Evolutionary conservation across 352 stramenopile species (phyloP).

Genomic region (Phytopythium kandeliae): DNA sequence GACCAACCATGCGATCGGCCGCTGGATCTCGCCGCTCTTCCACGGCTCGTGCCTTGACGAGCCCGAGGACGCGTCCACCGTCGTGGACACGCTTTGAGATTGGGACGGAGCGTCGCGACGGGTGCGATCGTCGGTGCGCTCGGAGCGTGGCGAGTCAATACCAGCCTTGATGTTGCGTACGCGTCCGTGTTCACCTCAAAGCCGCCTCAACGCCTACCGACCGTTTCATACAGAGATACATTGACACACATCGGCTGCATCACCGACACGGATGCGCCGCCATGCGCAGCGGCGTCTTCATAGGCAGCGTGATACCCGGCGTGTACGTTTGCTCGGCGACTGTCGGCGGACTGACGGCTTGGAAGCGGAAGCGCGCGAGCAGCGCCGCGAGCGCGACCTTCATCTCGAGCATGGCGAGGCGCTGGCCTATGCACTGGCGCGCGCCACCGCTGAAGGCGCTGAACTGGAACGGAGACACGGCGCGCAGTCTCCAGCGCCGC

Average conservation of each 20-base stretch:
- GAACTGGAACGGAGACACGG: constrained; percentile 24
- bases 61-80: neutral
- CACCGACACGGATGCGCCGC: neutral
- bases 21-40: constrained; percentile 3
- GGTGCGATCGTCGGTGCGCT: no score
- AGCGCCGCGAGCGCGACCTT: constrained; percentile 59
- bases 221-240: no score
- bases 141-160: no score
- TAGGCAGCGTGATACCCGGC: constrained; percentile 46
- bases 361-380: constrained; percentile 31
- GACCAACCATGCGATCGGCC: constrained; percentile 1
- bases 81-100: neutral
- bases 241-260: no score
- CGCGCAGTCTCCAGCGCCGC: constrained; percentile 11
- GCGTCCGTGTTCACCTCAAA: no score
- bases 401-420: constrained; percentile 40
- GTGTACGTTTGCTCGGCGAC: constrained; percentile 56
- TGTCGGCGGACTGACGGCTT: constrained; percentile 17
- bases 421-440: constrained; percentile 33
- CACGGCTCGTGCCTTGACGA: constrained; percentile 5
- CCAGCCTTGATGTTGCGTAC: no score
- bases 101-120: no score
- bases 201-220: no score
- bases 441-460: constrained; percentile 30
- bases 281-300: constrained; percentile 28